phyloP scores from a whole-genome alignment of 768 basidiomycete genomes.

The Boletus rubropictus region DNA sequence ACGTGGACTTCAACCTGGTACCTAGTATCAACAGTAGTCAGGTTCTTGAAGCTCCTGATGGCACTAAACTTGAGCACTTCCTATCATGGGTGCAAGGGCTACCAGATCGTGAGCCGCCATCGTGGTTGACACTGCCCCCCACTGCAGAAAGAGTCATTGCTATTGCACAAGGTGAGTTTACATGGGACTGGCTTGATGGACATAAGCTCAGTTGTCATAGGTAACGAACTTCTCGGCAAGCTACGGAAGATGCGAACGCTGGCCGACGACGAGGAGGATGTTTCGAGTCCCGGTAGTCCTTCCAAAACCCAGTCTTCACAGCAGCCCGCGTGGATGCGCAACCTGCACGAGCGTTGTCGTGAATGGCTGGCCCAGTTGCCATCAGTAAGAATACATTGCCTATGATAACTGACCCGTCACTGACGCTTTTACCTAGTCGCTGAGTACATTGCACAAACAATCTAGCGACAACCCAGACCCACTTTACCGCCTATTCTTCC shows the following conservation, averaged over 20 bases:
- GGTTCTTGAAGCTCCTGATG: constrained; percentile 74
- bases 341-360: constrained; percentile 70
- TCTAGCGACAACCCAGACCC: constrained; percentile 74
- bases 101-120: constrained; percentile 90
- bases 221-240: constrained; percentile 76
- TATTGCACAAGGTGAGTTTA: constrained; percentile 69
- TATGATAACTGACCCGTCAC: not conserved
- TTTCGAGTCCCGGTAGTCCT: constrained; percentile 43
- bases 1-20: constrained; percentile 88
- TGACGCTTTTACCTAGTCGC: constrained; percentile 39
- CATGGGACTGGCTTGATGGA: not conserved
- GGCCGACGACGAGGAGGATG: constrained; percentile 78
- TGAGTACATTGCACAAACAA: constrained; percentile 61
- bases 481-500: constrained; percentile 79
- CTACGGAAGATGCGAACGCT: constrained; percentile 90
- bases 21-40: constrained; percentile 53
- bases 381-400: constrained; percentile 41
- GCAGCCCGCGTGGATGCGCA: constrained; percentile 94
- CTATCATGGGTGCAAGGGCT: constrained; percentile 81
- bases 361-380: constrained; percentile 82
- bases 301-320: constrained; percentile 61
- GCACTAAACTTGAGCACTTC: constrained; percentile 90
- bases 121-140: constrained; percentile 90
- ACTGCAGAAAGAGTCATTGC: constrained; percentile 92
- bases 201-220: constrained; percentile 35